Base-by-base conservation (phyloP, 2,329 filamentous ascomycete genomes). In the Sodiomyces alkalinus region DNA sequence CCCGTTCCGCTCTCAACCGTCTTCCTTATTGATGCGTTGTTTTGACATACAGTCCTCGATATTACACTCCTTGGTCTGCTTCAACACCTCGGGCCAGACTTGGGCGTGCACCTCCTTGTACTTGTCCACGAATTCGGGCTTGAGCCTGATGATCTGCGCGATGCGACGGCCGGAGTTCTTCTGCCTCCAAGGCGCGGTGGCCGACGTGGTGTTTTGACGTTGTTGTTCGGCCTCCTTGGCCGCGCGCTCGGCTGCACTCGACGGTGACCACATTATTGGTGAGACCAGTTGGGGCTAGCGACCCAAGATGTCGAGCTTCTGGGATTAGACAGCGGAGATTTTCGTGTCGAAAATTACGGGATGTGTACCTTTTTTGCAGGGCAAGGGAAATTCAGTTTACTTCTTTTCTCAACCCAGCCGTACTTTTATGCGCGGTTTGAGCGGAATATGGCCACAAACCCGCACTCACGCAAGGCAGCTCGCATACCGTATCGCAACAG, bases 71-170 rank as follows among this genome's bases (percentile, higher is more conserved):
- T 74, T 72, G 44, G 87, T 85, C 53, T 83, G 76, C 47, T 71
- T 63, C 19, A 81, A 53, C 1, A 90, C 79, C 41, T 80, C 76
- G 5, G 79, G 79, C 80, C 80, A 87, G 1, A 83, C 77, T 4
- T 62, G 64, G 6, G 70, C 72, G 45, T 86, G 80, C 36, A 70
- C 74, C 41, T 74, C 64, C 48, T 81, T 85, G 56, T 86, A 87
- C 38, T 73, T 66, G 14, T 66, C 64, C 10, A 78, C 55, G 35
- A 58, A 66, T 37, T 77, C 69, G 9, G 71, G 69, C 51, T 74
- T 79, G 31, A 87, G 64, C 45, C 71, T 74, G 30, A 86, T 63
- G 38, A 82, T n/a, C 51, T 85, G 80, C 21, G 66, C 78, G 40
- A 83, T 64, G 34, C 77, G 68, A 4, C 60, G 58, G 26, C 57